phyloP scores from a whole-genome alignment of 2,329 filamentous ascomycete genomes.

The Fusarium verticillioides region DNA sequence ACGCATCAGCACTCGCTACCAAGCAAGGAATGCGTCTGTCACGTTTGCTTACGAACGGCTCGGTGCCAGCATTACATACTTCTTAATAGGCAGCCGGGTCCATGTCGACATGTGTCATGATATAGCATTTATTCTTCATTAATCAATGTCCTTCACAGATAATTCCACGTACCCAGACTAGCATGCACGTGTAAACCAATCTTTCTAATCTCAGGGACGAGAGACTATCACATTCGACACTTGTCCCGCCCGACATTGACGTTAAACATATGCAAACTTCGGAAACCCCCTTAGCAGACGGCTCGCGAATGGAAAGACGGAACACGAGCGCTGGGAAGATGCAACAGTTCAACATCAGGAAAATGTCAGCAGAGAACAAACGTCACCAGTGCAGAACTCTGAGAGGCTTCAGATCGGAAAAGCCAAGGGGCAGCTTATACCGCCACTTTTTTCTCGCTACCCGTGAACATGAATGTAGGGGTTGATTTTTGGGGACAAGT shows the following conservation, averaged over 20 bases:
- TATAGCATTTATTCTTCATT: conserved; percentile 47
- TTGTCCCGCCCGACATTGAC: not conserved
- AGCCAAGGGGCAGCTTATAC: conserved; percentile 1
- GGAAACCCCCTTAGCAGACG: not conserved
- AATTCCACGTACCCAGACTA: conserved; percentile 17
- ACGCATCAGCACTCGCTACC: not conserved
- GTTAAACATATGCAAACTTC: not conserved
- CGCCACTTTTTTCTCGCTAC: conserved; percentile 6
- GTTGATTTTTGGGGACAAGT: conserved; percentile 10
- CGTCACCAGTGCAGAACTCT: not conserved
- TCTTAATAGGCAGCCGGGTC: conserved; percentile 37
- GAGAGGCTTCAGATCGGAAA: conserved; percentile 2
- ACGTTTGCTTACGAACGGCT: conserved; percentile 29
- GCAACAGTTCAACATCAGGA: not conserved
- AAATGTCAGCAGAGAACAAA: conserved; percentile 7
- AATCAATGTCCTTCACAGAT: conserved; percentile 40
- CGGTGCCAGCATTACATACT: conserved; percentile 34
- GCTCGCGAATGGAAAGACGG: not conserved
- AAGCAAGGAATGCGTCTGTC: not conserved
- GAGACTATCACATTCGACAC: conserved; percentile 8
- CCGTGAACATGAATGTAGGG: conserved; percentile 32
- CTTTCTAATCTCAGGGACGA: conserved; percentile 22
- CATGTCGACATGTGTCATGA: conserved; percentile 47
- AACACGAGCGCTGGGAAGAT: not conserved
- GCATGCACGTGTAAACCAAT: conserved; percentile 26